Evolutionary conservation across 495 filamentous ascomycete genomes (phyloP).

Genomic region (Penicillium taxi): DNA sequence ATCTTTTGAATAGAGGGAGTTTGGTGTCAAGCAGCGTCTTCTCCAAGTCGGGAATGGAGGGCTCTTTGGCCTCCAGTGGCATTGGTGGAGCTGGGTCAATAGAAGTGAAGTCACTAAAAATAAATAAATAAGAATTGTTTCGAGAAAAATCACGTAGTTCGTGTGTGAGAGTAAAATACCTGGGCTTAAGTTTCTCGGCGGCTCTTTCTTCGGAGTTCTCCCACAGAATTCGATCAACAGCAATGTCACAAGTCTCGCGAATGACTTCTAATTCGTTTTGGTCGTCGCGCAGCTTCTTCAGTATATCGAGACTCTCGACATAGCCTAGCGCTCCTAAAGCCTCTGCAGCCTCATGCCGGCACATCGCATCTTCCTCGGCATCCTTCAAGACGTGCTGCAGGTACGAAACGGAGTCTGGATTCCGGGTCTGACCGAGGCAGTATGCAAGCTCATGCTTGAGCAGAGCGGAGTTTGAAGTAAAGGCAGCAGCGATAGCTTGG

Average conservation of each 20-base stretch:
- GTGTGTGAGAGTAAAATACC: slow-evolving; percentile 39
- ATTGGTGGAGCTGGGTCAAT: slow-evolving; percentile 93
- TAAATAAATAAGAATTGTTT: slow-evolving; percentile 6
- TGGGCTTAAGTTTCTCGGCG: slow-evolving; percentile 66
- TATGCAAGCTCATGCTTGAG: slow-evolving; percentile 96
- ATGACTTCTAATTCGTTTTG: slow-evolving; percentile 66
- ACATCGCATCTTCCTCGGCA: slow-evolving; percentile 80
- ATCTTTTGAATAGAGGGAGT: slow-evolving; percentile 79
- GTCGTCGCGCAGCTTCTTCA: slow-evolving; percentile 65
- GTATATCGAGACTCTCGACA: slow-evolving; percentile 56
- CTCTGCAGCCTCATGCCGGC: slow-evolving; percentile 93
- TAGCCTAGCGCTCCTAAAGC: slow-evolving; percentile 85
- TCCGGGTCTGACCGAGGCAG: slow-evolving; percentile 85
- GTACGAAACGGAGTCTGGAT: slow-evolving; percentile 62
- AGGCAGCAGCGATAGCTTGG: slow-evolving; percentile 84
- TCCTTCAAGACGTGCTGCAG: slow-evolving; percentile 74
- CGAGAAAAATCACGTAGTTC: neutral
- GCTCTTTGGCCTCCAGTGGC: slow-evolving; percentile 48
- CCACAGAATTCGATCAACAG: slow-evolving; percentile 90
- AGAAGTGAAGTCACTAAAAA: slow-evolving; percentile 76
- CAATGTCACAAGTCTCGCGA: slow-evolving; percentile 95
- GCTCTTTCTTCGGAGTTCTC: slow-evolving; percentile 66
- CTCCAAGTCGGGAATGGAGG: slow-evolving; percentile 66
- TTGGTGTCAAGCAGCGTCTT: slow-evolving; percentile 68
- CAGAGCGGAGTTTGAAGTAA: slow-evolving; percentile 73